A percentile compares a stretch with the other conserved stretches of the same genome.
phyloP scores from a whole-genome alignment of 2,329 filamentous ascomycete species.

The Apiospora hydei region DNA sequence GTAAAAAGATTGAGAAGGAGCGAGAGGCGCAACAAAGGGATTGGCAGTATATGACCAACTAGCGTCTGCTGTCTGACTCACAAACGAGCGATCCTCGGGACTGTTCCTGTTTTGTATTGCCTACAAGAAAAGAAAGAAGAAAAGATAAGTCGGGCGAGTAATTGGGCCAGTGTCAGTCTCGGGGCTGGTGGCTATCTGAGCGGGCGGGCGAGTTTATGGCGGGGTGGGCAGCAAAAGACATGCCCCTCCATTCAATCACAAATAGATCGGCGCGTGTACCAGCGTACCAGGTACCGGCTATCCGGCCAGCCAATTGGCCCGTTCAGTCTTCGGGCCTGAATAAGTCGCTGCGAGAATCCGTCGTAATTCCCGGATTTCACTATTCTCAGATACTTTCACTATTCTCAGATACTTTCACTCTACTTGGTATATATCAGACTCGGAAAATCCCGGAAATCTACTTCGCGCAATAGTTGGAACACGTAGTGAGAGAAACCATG shows the following conservation, averaged over 20 bases:
- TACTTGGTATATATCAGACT: background rate
- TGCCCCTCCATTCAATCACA: background rate
- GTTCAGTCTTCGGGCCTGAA: background rate
- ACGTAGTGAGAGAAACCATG: conserved; percentile 8
- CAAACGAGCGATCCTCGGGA: background rate
- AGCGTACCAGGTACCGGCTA: background rate
- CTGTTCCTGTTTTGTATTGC: background rate
- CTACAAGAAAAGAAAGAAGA: background rate
- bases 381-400: background rate
- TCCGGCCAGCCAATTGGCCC: background rate
- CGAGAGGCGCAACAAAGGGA: background rate
- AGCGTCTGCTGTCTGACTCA: background rate
- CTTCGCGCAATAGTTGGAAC: background rate
- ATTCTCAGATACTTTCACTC: too few relatives aligned
- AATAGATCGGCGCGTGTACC: background rate
- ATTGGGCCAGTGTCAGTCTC: background rate
- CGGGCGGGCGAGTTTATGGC: background rate
- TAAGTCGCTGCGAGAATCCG: background rate
- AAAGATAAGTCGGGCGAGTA: conserved; percentile 8
- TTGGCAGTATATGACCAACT: background rate
- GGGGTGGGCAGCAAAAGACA: conserved; percentile 3
- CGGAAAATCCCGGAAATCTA: too few relatives aligned
- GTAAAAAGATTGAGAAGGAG: background rate
- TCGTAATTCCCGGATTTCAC: background rate
- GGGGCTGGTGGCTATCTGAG: background rate